Conservation (phyloP, 257 asterid species). For the Jacaranda copaia region DNA sequence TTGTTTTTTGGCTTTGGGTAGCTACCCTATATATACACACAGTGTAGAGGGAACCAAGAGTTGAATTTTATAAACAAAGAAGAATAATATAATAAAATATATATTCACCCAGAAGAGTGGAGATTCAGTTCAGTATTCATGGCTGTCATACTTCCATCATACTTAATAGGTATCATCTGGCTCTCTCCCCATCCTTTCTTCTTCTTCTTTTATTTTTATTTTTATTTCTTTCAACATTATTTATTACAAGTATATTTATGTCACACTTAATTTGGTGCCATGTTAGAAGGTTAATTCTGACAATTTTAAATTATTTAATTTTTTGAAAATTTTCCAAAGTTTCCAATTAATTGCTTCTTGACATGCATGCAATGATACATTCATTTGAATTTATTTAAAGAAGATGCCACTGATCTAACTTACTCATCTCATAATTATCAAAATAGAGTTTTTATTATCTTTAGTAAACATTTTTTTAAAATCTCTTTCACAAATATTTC, state of each 20-base stretch:
- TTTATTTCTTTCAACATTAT: neutral
- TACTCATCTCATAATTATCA: neutral
- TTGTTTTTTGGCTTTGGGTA: neutral
- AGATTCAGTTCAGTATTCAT: constrained; percentile 43
- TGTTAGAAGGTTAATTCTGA: neutral
- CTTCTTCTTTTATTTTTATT: neutral
- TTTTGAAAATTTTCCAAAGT: neutral
- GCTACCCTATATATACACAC: constrained; percentile 16
- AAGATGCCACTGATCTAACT: neutral
- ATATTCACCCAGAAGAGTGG: constrained; percentile 37
- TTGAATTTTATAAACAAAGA: neutral
- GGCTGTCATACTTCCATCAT: constrained; percentile 44
- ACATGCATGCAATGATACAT: constrained; percentile 26
- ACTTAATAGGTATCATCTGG: neutral
- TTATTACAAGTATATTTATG: no score
- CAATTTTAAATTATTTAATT: neutral
- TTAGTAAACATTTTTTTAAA: neutral
- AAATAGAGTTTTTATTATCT: no score
- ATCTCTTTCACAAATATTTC: neutral
- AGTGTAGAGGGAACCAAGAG: neutral
- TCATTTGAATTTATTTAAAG: no score
- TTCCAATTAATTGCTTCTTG: neutral
- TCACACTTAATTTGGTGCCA: constrained; percentile 5
- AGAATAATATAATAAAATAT: neutral
- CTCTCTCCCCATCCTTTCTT: neutral